phyloP scores from a whole-genome alignment of 108 stramenopile species.

The Epithemia pelagica region DNA sequence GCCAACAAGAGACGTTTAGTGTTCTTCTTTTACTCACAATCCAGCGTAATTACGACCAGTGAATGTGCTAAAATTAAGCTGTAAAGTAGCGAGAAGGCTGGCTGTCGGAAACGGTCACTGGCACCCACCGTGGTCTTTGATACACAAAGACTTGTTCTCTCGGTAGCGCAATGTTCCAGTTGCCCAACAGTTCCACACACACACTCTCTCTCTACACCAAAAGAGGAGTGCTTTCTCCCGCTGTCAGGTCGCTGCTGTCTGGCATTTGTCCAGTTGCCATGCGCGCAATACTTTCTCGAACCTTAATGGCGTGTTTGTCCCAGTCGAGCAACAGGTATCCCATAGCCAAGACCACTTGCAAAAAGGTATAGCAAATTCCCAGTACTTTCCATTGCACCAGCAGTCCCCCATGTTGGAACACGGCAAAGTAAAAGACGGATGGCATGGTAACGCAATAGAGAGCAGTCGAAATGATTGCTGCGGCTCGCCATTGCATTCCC shows the following conservation, averaged over 20 bases:
- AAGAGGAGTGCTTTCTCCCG: neutral
- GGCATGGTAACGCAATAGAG: slow-evolving; percentile 31
- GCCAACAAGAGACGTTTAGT: no score
- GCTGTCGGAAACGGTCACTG: no score
- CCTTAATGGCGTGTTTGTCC: slow-evolving; percentile 9
- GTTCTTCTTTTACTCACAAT: no score
- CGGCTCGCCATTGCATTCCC: slow-evolving; percentile 46
- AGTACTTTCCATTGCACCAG: slow-evolving; percentile 27
- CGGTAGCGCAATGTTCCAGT: no score
- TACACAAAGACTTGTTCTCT: no score
- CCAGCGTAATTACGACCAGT: no score
- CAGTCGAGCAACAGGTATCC: slow-evolving; percentile 30
- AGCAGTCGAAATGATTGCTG: slow-evolving; percentile 20
- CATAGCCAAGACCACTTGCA: slow-evolving; percentile 27
- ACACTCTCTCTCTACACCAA: no score
- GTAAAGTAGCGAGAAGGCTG: no score
- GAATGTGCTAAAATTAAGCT: no score
- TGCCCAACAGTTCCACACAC: no score
- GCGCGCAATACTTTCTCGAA: slow-evolving; percentile 3
- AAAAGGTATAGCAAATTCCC: slow-evolving; percentile 22
- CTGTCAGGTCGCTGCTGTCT: neutral
- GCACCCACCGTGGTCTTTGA: no score
- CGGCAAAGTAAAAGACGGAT: slow-evolving; percentile 15
- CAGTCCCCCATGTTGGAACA: slow-evolving; percentile 24
- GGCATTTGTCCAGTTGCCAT: neutral